phyloP scores from a whole-genome alignment of 805 yeast genomes.

The Lipomyces yamadae region DNA sequence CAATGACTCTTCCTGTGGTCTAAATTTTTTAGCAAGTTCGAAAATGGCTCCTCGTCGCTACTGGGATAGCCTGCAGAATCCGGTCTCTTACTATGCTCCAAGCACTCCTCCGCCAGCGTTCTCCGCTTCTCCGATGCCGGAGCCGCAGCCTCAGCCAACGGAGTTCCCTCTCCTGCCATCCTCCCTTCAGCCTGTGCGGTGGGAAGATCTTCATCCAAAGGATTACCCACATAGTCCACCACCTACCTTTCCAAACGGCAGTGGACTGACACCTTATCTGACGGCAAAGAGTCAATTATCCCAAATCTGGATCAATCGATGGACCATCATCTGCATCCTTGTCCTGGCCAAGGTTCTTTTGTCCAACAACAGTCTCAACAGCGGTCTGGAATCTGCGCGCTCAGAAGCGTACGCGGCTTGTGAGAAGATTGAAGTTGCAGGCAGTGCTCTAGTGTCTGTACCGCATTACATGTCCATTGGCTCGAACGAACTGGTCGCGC shows the following conservation, averaged over 20 bases:
- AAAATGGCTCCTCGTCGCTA: conserved; percentile 10
- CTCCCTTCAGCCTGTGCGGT: conserved; percentile 20
- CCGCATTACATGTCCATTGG: conserved; percentile 63
- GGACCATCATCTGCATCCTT: conserved; percentile 60
- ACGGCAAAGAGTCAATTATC: conserved; percentile 44
- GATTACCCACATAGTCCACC: conserved; percentile 25
- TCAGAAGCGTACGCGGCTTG: conserved; percentile 54
- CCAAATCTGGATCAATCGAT: conserved; percentile 58
- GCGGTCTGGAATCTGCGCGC: conserved; percentile 52
- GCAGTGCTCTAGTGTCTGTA: conserved; percentile 46
- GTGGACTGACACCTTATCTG: conserved; percentile 39
- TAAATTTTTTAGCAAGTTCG: background rate
- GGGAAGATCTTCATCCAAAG: conserved; percentile 35
- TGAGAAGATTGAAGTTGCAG: conserved; percentile 51
- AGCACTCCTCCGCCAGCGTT: conserved; percentile 9
- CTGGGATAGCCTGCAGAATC: conserved; percentile 13
- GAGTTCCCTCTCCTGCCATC: background rate
- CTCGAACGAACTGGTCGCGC: conserved; percentile 59
- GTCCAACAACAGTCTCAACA: conserved; percentile 55
- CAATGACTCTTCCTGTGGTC: background rate
- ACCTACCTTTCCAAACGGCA: conserved; percentile 28
- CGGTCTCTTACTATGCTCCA: background rate
- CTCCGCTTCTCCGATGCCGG: background rate
- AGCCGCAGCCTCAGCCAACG: background rate
- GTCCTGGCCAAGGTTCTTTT: conserved; percentile 64